Evolutionary conservation across 352 stramenopile genomes (phyloP), one percentile per base, ranked within the genome.

Genomic region (Aphanomyces stellatus): DNA sequence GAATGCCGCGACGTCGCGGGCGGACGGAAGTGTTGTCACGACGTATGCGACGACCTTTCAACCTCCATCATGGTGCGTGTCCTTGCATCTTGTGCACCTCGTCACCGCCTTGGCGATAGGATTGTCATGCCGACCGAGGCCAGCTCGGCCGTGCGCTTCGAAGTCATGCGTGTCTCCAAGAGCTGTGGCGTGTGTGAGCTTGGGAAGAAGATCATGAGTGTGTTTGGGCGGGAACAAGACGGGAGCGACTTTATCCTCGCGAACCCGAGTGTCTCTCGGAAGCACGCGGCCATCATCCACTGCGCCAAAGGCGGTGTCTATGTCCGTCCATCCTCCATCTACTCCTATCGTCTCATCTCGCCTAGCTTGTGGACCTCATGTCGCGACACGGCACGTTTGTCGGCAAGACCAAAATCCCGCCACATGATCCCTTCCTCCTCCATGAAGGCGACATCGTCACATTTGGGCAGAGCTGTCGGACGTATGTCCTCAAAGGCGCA

Each of bases 311-410:
- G 87, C 62, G 85, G 87, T 42, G 90, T 95, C 55, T 95, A 92
- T 56, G 86, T 95, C 60, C 62, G 82, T 78, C 25, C 11, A 4
- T 57, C 43, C 2, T 61, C 10, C 55, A 62, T 62, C 35, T 17
- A 22, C 4, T 67, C 5, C 37, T 46, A 22, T 4, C 4, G 11
- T 66, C 2, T 28, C 31, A 17, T 22, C 48, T 48, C 30, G 15
- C 19, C 11, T 73, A 95, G 87, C 77, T 95, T 48, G 85, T 93
- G 57, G 87, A 95, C 51, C 70, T 95, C 15, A 95, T 95, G 87
- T 95, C 87, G 24, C 83, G 87, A 8, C 87, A 95, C 53, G 87
- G 87, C 22, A 95, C 87, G 43, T 93, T 88, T 53, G 83, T 95
- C 24, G 79, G 78, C 2, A 77, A 81, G 24, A 91, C 88, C 63